These are phyloP conservation scores for Lanmaoa pseudosensibilis DNA, from an alignment of 768 basidiomycete species.

Conservation along the genomic window DNA sequence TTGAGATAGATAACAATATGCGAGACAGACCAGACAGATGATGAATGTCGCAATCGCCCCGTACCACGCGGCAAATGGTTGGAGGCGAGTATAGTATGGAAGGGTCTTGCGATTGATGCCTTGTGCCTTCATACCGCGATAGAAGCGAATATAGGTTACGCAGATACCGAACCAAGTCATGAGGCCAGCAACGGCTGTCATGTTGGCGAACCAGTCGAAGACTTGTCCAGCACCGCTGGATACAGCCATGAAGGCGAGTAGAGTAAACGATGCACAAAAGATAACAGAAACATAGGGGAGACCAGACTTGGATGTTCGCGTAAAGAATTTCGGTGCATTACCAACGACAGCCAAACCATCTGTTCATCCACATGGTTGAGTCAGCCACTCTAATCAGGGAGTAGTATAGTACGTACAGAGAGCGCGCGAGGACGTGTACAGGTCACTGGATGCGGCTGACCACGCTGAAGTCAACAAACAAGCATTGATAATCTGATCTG, in stretches of 20 bases:
- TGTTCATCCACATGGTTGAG: conserved; percentile 24
- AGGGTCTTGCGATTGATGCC: conserved; percentile 69
- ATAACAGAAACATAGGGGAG: conserved; percentile 74
- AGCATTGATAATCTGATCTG: conserved; percentile 69
- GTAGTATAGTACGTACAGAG: conserved; percentile 56
- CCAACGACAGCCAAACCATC: conserved; percentile 79
- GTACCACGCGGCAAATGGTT: conserved; percentile 74
- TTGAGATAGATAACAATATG: not conserved
- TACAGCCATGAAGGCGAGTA: conserved; percentile 83
- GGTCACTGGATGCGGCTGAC: conserved; percentile 87
- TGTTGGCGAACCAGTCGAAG: conserved; percentile 78
- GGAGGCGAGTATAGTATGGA: conserved; percentile 66
- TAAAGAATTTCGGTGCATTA: conserved; percentile 82
- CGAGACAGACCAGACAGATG: conserved; percentile 59
- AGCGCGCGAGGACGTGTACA: conserved; percentile 86
- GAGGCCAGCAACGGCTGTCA: conserved; percentile 68
- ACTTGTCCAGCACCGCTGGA: conserved; percentile 64
- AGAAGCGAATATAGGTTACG: conserved; percentile 79
- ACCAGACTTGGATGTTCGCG: conserved; percentile 65
- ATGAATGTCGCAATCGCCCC: conserved; percentile 36
- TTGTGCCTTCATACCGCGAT: conserved; percentile 78
- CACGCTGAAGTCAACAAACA: conserved; percentile 86
- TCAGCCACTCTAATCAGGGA: not conserved
- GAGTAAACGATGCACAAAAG: conserved; percentile 64
- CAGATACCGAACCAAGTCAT: conserved; percentile 82